Evolutionary conservation across 108 stramenopile species (phyloP), one percentile per base, ranked within the genome.

Genomic region (Skeletonema marinoi): DNA sequence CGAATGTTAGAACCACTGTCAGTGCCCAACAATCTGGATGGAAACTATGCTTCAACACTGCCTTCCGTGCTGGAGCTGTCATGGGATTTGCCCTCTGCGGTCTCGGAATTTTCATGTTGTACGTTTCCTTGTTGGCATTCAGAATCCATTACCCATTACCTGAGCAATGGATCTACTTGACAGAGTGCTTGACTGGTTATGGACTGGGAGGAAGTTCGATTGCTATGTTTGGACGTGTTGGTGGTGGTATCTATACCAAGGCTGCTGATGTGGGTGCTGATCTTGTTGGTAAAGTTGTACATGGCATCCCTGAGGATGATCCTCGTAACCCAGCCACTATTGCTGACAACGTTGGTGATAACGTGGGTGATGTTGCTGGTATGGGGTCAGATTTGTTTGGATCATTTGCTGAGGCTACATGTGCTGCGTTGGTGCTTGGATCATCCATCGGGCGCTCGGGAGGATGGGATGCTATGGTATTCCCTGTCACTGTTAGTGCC

Each of bases 331-430:
- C 98, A 17, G 98, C 98, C 39, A 97, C 97, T 25, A 99, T 99
- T 84, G 98, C 98, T n/a, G 98, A 99, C 74, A 99, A 99, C 78
- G 98, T 99, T 29, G 98, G 98, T 46, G 98, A 99, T 87, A 99
- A 99, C 86, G 98, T 99, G 38, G 98, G 98, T 48, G 98, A 99
- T 73, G 97, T 99, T 25, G 98, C 98, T 60, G 97, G 98, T 76
- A 99, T 99, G 98, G 98, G 98, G 70, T 92, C 95, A 21, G 98
- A 99, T 93, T 88, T 99, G 17, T 99, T 99, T 74, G 99, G 97
- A 75, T 93, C 92, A 67, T 98, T 98, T 70, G 99, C 97, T 36
- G 98, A 97, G 84, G 90, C 97, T 44, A 99, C 97, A 61, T 98
- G 97, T 81, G 99, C 99, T 36, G 96, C 98, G 14, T 84, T 98